Conservation (phyloP, 225 moss, liverwort and hornwort species). For the Ulota crispa region DNA sequence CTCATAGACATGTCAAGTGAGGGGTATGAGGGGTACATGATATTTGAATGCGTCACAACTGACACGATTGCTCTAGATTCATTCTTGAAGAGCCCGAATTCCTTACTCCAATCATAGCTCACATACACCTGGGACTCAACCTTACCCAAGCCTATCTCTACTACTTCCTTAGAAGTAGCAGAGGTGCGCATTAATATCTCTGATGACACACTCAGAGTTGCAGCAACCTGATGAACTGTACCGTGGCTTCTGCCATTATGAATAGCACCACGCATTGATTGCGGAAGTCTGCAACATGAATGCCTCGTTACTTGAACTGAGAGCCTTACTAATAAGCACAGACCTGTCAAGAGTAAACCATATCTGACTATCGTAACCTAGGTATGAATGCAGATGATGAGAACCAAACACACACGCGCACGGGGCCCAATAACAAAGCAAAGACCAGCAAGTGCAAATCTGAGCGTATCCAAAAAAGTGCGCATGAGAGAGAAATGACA, state of each 20-base stretch:
- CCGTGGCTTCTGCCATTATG: slow-evolving; percentile 10
- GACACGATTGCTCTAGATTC: neutral
- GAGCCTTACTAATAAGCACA: neutral
- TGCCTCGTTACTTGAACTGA: neutral
- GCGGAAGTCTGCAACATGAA: neutral
- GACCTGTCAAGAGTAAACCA: neutral
- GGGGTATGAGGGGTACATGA: too few relatives aligned
- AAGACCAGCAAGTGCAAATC: neutral
- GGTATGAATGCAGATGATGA: neutral
- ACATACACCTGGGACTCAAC: neutral
- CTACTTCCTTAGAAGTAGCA: neutral
- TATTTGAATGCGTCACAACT: neutral
- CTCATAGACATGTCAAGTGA: too few relatives aligned
- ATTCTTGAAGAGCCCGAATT: neutral
- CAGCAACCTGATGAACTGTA: slow-evolving; percentile 14
- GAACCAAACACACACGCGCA: neutral
- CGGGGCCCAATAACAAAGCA: neutral
- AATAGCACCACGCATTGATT: neutral
- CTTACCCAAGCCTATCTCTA: neutral
- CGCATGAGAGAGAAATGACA: neutral
- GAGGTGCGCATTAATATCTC: slow-evolving; percentile 1
- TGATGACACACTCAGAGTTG: slow-evolving; percentile 1
- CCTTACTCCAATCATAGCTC: neutral
- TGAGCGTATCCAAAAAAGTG: too few relatives aligned
- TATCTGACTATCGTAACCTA: neutral